Evolutionary conservation across 1,139 yeast genomes (phyloP).

Genomic region (Scheffersomyces lignicola): DNA sequence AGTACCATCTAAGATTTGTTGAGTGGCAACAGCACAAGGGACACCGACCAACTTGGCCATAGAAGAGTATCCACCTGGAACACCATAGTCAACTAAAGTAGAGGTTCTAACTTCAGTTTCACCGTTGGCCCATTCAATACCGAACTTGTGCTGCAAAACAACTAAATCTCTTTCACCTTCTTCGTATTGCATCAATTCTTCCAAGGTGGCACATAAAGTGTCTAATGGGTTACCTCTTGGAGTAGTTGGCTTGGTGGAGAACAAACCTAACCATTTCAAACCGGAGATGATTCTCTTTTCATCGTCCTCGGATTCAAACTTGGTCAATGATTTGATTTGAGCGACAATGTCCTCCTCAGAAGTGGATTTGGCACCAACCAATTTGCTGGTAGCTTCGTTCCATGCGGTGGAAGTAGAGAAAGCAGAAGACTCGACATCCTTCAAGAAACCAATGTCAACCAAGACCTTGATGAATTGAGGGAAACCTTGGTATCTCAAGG

Average conservation of each 20-base stretch:
- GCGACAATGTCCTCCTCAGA: slow-evolving; percentile 72
- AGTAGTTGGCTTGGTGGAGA: slow-evolving; percentile 70
- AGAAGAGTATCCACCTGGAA: slow-evolving; percentile 90
- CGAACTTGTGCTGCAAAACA: slow-evolving; percentile 94
- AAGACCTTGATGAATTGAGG: slow-evolving; percentile 95
- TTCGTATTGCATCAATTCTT: slow-evolving; percentile 93
- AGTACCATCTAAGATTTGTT: slow-evolving; percentile 82
- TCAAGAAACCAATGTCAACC: slow-evolving; percentile 90
- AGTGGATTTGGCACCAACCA: slow-evolving; percentile 71
- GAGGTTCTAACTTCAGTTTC: slow-evolving; percentile 88
- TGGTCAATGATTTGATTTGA: slow-evolving; percentile 74
- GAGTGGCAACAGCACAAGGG: slow-evolving; percentile 95
- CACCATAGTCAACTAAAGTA: slow-evolving; percentile 93
- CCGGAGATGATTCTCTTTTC: slow-evolving; percentile 87
- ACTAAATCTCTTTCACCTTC: slow-evolving; percentile 95
- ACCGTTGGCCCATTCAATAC: slow-evolving; percentile 96
- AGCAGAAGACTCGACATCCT: slow-evolving; percentile 65
- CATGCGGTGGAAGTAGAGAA: slow-evolving; percentile 67
- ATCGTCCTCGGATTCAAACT: slow-evolving; percentile 78
- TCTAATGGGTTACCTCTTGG: slow-evolving; percentile 96
- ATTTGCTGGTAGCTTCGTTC: slow-evolving; percentile 82
- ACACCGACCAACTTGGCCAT: slow-evolving; percentile 99
- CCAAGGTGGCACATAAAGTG: slow-evolving; percentile 94
- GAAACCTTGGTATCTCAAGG: slow-evolving; percentile 97
- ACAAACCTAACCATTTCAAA: slow-evolving; percentile 90